These are phyloP conservation scores for Quercus glauca DNA, from an alignment of 306 rosid genomes.

Conservation along the genomic window DNA sequence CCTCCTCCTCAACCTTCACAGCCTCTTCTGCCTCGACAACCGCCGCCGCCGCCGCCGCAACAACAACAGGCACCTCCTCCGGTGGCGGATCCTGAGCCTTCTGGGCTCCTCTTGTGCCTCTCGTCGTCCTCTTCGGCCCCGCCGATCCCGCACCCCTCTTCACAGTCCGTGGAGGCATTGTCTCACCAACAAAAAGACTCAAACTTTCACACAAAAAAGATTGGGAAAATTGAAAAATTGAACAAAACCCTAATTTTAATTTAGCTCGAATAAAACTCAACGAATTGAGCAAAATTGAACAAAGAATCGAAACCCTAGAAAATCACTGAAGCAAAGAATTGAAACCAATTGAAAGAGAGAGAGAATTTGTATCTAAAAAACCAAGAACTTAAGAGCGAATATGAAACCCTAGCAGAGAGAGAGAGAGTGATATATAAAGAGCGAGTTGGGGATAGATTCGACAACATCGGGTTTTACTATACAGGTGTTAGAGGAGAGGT, in stretches of 20 bases:
- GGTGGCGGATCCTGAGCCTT: conserved; percentile 53
- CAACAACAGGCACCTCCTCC: conserved; percentile 19
- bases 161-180: conserved; percentile 85
- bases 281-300: neutral
- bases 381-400: neutral
- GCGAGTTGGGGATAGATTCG: neutral
- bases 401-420: neutral
- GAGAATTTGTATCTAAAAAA: too few species aligned
- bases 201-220: neutral
- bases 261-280: neutral
- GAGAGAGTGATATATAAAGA: neutral
- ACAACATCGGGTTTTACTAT: neutral
- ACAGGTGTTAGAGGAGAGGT: too few species aligned
- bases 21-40: conserved; percentile 16
- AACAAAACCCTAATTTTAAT: neutral
- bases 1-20: conserved; percentile 25
- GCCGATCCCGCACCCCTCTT: conserved; percentile 69
- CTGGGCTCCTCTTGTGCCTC: conserved; percentile 51
- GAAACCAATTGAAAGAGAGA: too few species aligned
- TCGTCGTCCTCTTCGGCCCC: conserved; percentile 57
- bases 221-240: neutral
- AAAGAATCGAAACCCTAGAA: neutral
- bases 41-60: too few species aligned
- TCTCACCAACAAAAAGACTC: conserved; percentile 1
- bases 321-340: too few species aligned